Evolutionary conservation across 305 asterid genomes (phyloP).

Genomic region (Fraxinus velutina): DNA sequence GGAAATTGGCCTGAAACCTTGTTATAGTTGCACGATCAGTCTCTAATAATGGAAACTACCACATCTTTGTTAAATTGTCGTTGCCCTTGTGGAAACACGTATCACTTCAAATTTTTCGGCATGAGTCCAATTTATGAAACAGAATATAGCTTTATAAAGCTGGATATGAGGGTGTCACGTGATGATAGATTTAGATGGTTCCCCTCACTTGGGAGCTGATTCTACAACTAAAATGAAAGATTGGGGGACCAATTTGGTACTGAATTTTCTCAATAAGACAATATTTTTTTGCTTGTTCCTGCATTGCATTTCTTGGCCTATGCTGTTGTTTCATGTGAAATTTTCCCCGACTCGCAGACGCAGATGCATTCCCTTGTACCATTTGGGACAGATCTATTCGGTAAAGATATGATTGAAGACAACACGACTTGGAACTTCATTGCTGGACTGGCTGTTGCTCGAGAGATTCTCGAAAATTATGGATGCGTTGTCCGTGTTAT

Average conservation of each 20-base stretch:
- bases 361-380: slow-evolving; percentile 86
- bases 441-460: slow-evolving; percentile 93
- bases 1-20: not conserved
- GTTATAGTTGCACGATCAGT: not conserved
- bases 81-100: not conserved
- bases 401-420: slow-evolving; percentile 65
- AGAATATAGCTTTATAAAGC: not conserved
- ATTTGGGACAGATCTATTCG: slow-evolving; percentile 68
- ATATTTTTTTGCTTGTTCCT: not conserved
- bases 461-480: slow-evolving; percentile 83
- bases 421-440: slow-evolving; percentile 91
- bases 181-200: not conserved
- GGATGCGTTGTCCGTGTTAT: slow-evolving; percentile 78
- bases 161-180: not conserved
- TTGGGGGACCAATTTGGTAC: not conserved
- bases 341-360: slow-evolving; percentile 49
- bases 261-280: not conserved
- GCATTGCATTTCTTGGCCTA: not conserved
- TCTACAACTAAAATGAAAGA: not conserved
- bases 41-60: not conserved
- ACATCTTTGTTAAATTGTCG: not conserved
- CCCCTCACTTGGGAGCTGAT: not conserved
- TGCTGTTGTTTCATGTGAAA: not conserved
- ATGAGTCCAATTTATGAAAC: not conserved
- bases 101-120: not conserved